phyloP scores from a whole-genome alignment of 495 filamentous ascomycete species.

The Neurospora africana region DNA sequence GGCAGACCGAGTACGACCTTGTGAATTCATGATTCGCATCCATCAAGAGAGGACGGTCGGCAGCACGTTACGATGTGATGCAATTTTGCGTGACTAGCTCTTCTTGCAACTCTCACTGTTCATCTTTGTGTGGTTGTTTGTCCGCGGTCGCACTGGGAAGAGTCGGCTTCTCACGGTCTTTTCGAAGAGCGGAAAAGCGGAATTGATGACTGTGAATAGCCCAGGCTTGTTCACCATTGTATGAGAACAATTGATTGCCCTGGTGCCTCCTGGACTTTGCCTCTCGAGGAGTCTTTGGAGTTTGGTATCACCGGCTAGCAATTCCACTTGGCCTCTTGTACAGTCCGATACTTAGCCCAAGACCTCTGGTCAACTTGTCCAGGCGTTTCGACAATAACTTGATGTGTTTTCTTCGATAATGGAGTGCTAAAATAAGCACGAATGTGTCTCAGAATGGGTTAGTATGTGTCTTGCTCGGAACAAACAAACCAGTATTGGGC shows the following conservation, averaged over 20 bases:
- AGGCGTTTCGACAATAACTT: too few species aligned
- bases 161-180: not conserved
- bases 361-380: too few species aligned
- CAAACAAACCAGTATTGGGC: too few species aligned
- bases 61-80: not conserved
- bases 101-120: not conserved
- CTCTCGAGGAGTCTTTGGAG: too few species aligned
- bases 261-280: not conserved
- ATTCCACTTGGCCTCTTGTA: not conserved
- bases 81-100: not conserved
- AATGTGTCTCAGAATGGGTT: too few species aligned
- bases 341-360: too few species aligned
- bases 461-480: too few species aligned
- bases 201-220: not conserved
- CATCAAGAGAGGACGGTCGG: not conserved
- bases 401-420: too few species aligned
- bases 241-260: not conserved
- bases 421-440: too few species aligned
- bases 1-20: not conserved
- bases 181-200: not conserved
- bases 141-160: not conserved
- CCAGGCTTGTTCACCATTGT: not conserved
- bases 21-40: not conserved
- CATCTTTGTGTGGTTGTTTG: not conserved
- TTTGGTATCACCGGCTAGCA: not conserved